A percentile compares a stretch with the other conserved stretches of the same genome.
Conservation (phyloP, 2,329 filamentous ascomycete genomes). For the Scleromitrula shiraiana region DNA sequence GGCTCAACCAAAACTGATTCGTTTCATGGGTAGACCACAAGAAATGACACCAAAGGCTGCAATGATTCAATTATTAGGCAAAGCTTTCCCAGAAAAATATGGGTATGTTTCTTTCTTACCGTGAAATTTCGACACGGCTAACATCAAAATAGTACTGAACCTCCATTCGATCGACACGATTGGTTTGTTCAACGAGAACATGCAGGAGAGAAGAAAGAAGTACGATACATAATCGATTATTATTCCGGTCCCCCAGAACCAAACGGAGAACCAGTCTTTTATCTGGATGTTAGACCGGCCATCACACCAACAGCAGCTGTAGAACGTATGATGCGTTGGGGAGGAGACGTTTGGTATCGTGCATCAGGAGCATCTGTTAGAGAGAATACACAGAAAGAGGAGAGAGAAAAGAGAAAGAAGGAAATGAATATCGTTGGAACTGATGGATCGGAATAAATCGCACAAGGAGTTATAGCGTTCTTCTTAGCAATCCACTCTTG, state of each 20-base stretch:
- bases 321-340: conserved; percentile 81
- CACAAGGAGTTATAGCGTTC: too few relatives aligned
- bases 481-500: neutral
- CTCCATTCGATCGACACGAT: conserved; percentile 93
- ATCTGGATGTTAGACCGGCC: conserved; percentile 86
- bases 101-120: conserved; percentile 43
- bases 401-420: neutral
- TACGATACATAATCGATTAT: conserved; percentile 96
- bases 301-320: conserved; percentile 71
- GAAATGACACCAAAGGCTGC: conserved; percentile 89
- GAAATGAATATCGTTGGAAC: neutral
- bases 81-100: conserved; percentile 72
- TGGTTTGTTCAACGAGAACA: conserved; percentile 80
- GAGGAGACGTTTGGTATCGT: conserved; percentile 82
- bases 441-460: too few relatives aligned
- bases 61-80: conserved; percentile 72
- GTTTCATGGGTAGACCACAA: conserved; percentile 82
- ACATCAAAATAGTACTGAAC: conserved; percentile 52
- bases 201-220: conserved; percentile 59
- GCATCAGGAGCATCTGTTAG: conserved; percentile 26
- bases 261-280: conserved; percentile 89
- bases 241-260: conserved; percentile 69
- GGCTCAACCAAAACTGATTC: conserved; percentile 62
- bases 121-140: conserved; percentile 8
- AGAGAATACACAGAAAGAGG: conserved; percentile 19